These are phyloP conservation scores for Alternaria alternata DNA, from an alignment of 2,329 filamentous ascomycete species.

Conservation along the genomic window DNA sequence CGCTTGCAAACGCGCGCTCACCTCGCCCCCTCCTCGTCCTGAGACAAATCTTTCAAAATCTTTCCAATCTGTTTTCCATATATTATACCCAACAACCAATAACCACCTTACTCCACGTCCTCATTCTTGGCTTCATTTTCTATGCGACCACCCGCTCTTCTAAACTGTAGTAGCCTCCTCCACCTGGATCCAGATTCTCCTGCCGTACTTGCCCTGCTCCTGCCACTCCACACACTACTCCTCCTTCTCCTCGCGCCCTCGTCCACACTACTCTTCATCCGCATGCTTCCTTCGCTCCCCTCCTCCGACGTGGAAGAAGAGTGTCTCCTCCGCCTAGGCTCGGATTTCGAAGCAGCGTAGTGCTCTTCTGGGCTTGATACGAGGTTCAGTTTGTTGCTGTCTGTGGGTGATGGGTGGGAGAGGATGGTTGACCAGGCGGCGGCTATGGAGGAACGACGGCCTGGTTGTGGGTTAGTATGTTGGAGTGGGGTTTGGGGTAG, in stretches of 20 bases:
- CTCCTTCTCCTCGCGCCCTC: neutral
- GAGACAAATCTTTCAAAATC: too few species aligned
- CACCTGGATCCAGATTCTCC: neutral
- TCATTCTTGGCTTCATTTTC: neutral
- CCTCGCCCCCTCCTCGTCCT: too few species aligned
- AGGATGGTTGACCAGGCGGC: slow-evolving; percentile 16
- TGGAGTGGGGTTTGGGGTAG: neutral
- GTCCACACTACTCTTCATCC: neutral
- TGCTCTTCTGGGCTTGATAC: slow-evolving; percentile 14
- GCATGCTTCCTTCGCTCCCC: neutral
- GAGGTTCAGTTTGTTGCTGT: neutral
- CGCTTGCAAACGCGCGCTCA: too few species aligned
- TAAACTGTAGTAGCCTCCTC: neutral
- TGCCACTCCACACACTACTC: slow-evolving; percentile 9
- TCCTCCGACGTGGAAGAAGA: neutral
- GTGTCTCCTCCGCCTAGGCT: neutral
- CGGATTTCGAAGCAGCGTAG: slow-evolving; percentile 13
- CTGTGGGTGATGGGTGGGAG: neutral
- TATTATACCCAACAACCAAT: too few species aligned
- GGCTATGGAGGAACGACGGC: slow-evolving; percentile 21
- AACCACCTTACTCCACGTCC: neutral
- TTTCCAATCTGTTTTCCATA: too few species aligned
- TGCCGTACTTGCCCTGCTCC: neutral
- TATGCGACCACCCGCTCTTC: neutral
- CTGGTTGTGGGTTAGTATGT: neutral